A percentile compares a stretch with the other conserved stretches of the same genome.
Evolutionary conservation across 495 filamentous ascomycete genomes (phyloP).

Genomic region (Neurospora intermedia): DNA sequence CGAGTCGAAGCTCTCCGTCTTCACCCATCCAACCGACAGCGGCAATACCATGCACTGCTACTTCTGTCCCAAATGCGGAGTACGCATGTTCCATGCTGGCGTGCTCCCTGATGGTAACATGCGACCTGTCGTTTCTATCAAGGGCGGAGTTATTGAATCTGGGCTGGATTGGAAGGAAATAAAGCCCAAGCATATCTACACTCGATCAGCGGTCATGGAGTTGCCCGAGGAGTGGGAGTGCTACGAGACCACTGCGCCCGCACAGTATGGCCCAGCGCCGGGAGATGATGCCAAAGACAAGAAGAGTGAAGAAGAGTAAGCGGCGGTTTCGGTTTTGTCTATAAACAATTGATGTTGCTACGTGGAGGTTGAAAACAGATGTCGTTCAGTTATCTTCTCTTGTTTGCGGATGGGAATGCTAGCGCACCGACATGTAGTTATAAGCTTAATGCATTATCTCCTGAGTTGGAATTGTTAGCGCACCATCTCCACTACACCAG

Average conservation of each 20-base stretch:
- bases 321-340: too few species aligned
- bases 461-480: not conserved
- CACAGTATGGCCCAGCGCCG: not conserved
- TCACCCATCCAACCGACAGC: slow-evolving; percentile 28
- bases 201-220: not conserved
- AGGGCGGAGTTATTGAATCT: slow-evolving; percentile 39
- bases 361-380: not conserved
- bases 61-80: slow-evolving; percentile 37
- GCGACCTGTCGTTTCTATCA: slow-evolving; percentile 28
- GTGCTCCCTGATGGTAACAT: slow-evolving; percentile 20
- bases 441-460: not conserved
- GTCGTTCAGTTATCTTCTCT: too few species aligned
- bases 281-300: not conserved
- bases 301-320: not conserved
- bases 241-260: not conserved
- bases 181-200: not conserved
- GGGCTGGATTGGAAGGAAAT: slow-evolving; percentile 8
- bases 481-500: not conserved
- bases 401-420: not conserved
- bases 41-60: slow-evolving; percentile 34
- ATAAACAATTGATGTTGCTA: too few species aligned
- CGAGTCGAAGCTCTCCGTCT: slow-evolving; percentile 19
- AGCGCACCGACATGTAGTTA: not conserved
- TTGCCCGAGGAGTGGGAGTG: not conserved
- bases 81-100: slow-evolving; percentile 34